Evolutionary conservation across 305 asterid species (phyloP).

Genomic region (Fraxinus ornus): DNA sequence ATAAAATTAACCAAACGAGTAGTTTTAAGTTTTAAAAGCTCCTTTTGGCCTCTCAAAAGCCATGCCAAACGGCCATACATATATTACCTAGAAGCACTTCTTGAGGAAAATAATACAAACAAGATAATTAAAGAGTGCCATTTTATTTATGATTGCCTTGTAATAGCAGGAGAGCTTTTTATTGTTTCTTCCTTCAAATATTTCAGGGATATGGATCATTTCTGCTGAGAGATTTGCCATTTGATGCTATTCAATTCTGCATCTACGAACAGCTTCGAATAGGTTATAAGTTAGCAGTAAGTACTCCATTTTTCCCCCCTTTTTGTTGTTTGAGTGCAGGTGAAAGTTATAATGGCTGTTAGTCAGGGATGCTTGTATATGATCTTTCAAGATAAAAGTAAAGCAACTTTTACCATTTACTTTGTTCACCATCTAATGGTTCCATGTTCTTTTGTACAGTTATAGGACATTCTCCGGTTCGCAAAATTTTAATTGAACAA

Average conservation of each 20-base stretch:
- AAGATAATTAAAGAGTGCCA: not conserved
- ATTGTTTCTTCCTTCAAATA: not conserved
- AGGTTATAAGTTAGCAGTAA: slow-evolving; percentile 89
- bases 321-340: not conserved
- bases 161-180: not conserved
- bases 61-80: no score
- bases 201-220: slow-evolving; percentile 89
- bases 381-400: not conserved
- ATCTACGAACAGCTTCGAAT: slow-evolving; percentile 89
- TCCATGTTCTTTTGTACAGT: not conserved
- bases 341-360: not conserved
- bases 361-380: not conserved
- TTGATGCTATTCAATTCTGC: slow-evolving; percentile 93
- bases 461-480: not conserved
- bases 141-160: not conserved
- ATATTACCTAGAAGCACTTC: not conserved
- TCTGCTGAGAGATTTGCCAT: slow-evolving; percentile 91
- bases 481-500: slow-evolving; percentile 1
- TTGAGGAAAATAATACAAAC: not conserved
- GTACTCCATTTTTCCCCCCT: slow-evolving; percentile 12
- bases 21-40: no score
- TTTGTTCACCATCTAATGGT: not conserved
- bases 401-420: not conserved
- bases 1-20: no score
- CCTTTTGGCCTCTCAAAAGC: no score